Evolutionary conservation across 805 yeast genomes (phyloP).

Genomic region (Martiniozyma abietophila): DNA sequence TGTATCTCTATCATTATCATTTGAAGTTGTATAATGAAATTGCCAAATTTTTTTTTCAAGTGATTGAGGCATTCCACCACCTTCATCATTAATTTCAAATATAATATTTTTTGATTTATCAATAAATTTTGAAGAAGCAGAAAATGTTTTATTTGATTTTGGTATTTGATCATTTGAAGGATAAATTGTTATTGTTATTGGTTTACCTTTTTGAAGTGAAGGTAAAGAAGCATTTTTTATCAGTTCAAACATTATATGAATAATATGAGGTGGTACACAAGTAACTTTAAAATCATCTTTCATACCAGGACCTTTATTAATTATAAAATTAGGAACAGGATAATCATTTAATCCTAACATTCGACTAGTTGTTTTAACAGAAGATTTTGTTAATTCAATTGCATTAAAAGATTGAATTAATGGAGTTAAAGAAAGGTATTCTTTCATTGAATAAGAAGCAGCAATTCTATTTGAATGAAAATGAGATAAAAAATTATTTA

Average conservation of each 20-base stretch:
- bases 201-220: conserved; percentile 15
- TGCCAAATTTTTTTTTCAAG: conserved; percentile 22
- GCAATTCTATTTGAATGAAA: conserved; percentile 21
- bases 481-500: conserved; percentile 18
- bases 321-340: conserved; percentile 22
- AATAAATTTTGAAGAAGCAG: neutral
- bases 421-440: conserved; percentile 15
- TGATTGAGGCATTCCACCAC: conserved; percentile 22
- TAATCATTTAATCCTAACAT: conserved; percentile 22
- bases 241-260: conserved; percentile 25
- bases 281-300: conserved; percentile 6
- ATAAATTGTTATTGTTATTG: conserved; percentile 14
- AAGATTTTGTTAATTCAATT: conserved; percentile 9
- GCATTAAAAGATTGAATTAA: conserved; percentile 13
- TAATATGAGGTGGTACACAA: conserved; percentile 24
- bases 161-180: too few species aligned
- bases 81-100: conserved; percentile 22
- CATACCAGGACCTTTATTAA: neutral
- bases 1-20: conserved; percentile 17
- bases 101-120: conserved; percentile 1
- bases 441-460: conserved; percentile 19
- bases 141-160: conserved; percentile 7
- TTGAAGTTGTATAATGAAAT: conserved; percentile 24
- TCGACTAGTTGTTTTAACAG: conserved; percentile 17
- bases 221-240: conserved; percentile 25